These are phyloP conservation scores for Talaromyces stipitatus DNA, from an alignment of 495 filamentous ascomycete species.

Conservation along the genomic window DNA sequence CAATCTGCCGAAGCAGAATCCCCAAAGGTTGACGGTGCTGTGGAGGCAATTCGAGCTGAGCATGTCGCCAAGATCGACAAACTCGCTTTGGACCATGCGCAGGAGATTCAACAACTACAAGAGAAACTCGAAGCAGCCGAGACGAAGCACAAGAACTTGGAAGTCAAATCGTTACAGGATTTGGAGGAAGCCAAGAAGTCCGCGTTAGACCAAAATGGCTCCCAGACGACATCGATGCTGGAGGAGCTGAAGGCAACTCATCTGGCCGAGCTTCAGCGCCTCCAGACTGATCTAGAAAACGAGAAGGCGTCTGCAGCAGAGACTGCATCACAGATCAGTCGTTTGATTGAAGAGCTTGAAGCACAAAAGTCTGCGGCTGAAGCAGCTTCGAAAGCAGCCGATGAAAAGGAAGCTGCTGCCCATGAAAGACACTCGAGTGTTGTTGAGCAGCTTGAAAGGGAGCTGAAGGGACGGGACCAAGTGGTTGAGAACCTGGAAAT, in stretches of 20 bases:
- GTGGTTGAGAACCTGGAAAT: constrained; percentile 36
- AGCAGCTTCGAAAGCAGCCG: constrained; percentile 15
- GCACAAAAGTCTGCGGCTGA: constrained; percentile 24
- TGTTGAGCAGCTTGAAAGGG: constrained; percentile 28
- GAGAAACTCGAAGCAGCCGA: constrained; percentile 33
- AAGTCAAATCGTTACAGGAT: constrained; percentile 32
- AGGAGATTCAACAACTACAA: constrained; percentile 29
- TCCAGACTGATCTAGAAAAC: constrained; percentile 29
- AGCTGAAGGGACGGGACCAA: constrained; percentile 34
- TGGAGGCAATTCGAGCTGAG: constrained; percentile 25
- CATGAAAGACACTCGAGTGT: constrained; percentile 20
- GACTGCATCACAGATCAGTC: constrained; percentile 30
- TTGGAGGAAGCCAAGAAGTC: constrained; percentile 32
- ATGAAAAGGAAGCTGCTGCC: constrained; percentile 32
- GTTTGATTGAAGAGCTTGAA: constrained; percentile 32
- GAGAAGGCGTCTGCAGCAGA: constrained; percentile 28
- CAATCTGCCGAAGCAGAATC: constrained; percentile 17
- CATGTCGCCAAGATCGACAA: constrained; percentile 33
- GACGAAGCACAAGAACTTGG: constrained; percentile 29
- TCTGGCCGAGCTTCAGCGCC: constrained; percentile 27
- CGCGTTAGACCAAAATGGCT: constrained; percentile 28
- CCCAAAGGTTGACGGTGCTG: constrained; percentile 16
- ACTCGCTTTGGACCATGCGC: constrained; percentile 25
- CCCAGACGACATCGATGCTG: constrained; percentile 24
- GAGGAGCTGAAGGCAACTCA: constrained; percentile 34